Evolutionary conservation across 2,329 filamentous ascomycete genomes (phyloP).

Genomic region (Stagonosporopsis rhizophila): DNA sequence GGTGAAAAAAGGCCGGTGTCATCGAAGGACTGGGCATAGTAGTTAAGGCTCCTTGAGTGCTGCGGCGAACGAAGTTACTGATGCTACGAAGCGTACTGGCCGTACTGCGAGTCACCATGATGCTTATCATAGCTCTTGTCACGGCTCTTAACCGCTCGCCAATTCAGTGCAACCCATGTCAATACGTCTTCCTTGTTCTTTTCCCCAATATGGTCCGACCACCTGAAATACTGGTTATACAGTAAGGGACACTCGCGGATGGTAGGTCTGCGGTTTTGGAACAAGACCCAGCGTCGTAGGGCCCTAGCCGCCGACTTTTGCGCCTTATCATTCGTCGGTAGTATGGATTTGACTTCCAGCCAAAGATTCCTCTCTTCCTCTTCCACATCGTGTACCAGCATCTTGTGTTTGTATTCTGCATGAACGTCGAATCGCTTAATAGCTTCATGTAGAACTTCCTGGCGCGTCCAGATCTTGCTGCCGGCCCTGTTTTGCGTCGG

Average conservation of each 20-base stretch:
- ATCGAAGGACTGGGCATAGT: background rate
- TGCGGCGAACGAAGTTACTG: background rate
- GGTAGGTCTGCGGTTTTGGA: slow-evolving; percentile 29
- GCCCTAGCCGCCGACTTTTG: slow-evolving; percentile 35
- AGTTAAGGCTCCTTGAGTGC: background rate
- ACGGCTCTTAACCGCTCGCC: slow-evolving; percentile 36
- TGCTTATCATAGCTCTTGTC: slow-evolving; percentile 37
- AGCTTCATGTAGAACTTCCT: slow-evolving; percentile 60
- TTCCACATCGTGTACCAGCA: slow-evolving; percentile 49
- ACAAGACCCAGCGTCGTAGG: slow-evolving; percentile 46
- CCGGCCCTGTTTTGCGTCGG: slow-evolving; percentile 57
- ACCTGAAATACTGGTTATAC: slow-evolving; percentile 25
- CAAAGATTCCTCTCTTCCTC: slow-evolving; percentile 51
- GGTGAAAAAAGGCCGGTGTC: background rate
- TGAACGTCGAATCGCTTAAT: slow-evolving; percentile 60
- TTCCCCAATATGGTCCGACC: slow-evolving; percentile 27
- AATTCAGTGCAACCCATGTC: slow-evolving; percentile 42
- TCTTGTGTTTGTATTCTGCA: slow-evolving; percentile 54
- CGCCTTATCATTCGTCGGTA: slow-evolving; percentile 37
- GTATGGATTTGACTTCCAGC: slow-evolving; percentile 52
- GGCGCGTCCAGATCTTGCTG: slow-evolving; percentile 42
- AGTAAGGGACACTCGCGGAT: slow-evolving; percentile 25
- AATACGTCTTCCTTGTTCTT: slow-evolving; percentile 26
- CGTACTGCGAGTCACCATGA: background rate
- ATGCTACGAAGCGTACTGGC: background rate